Evolutionary conservation across 2,329 filamentous ascomycete species (phyloP), one percentile per base, ranked within the genome.

Genomic region (Talaromyces marneffei): DNA sequence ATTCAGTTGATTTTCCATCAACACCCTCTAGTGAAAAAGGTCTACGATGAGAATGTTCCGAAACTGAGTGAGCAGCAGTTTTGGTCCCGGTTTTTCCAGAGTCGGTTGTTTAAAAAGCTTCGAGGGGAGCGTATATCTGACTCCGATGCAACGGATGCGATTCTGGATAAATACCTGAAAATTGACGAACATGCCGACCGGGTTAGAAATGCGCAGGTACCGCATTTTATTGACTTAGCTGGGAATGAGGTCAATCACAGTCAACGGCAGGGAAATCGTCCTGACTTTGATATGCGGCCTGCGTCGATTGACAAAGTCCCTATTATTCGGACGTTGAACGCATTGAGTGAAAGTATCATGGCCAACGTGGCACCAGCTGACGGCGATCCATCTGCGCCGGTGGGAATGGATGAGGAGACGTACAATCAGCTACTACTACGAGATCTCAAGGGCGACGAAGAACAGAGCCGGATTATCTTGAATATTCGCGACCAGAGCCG

Each of bases 221-320:
- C 94, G 0, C 87, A 92, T 68, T 92, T 95, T 65, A 92, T 99
- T 67, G 90, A 99, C 72, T 77, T 99, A 27, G 91, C 93, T 71
- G 94, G 89, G 31, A 99, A 99, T 70, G 94, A 97, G 76, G 90
- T 94, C 73, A 93, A 99, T 69, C 87, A 96, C 74, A 95, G 92
- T 67, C 90, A 92, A 58, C 85, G 88, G 69, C 87, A 83, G 68
- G 94, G 94, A 55, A 97, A 99, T 73, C 83, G 88, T 57, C 91
- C 93, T 60, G 92, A 97, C 71, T 78, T 89, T 37, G 94, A 95
- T 66, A 97, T 97, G 91, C 85, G 91, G 35, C 91, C 92, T 1
- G 82, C 82, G 2, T 82, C 86, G 10, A 79, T 84, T 52, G 85
- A 88, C 50, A 93, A 94, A 71, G 87, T 94, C 2, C 92, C 92